These are phyloP conservation scores for Lenwebbia sp. DNA, from an alignment of 345 rosid species.

Conservation along the genomic window DNA sequence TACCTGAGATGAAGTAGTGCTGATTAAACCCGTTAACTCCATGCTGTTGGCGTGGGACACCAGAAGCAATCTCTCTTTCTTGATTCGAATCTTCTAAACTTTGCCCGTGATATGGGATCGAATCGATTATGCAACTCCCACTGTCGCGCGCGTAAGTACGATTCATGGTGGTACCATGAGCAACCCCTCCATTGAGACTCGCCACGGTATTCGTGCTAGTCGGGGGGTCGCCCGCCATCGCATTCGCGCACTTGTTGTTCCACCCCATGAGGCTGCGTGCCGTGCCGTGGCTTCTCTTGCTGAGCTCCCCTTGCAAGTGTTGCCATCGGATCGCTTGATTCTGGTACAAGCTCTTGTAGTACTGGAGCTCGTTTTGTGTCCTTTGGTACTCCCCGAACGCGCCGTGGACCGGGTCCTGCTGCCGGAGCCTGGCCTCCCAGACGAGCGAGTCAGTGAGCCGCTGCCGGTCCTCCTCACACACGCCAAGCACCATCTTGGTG, in stretches of 20 bases:
- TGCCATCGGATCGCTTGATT: neutral
- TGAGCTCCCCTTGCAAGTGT: neutral
- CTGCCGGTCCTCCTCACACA: conserved; percentile 30
- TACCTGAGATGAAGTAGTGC: conserved; percentile 19
- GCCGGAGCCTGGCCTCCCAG: conserved; percentile 77
- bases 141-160: neutral
- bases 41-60: conserved; percentile 7
- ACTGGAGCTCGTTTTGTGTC: conserved; percentile 38
- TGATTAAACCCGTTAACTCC: conserved; percentile 8
- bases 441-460: conserved; percentile 46
- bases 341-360: conserved; percentile 13
- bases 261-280: neutral
- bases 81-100: conserved; percentile 7
- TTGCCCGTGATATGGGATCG: conserved; percentile 9
- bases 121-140: conserved; percentile 5
- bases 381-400: conserved; percentile 47
- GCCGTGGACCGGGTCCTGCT: conserved; percentile 54
- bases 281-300: neutral
- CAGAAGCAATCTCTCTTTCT: conserved; percentile 8
- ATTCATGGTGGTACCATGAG: neutral
- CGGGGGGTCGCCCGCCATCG: neutral
- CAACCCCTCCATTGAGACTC: neutral
- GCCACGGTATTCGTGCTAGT: neutral
- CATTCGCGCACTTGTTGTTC: neutral
- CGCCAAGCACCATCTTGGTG: conserved; percentile 37